Evolutionary conservation across 345 rosid genomes (phyloP).

Genomic region (Durio zibethinus): DNA sequence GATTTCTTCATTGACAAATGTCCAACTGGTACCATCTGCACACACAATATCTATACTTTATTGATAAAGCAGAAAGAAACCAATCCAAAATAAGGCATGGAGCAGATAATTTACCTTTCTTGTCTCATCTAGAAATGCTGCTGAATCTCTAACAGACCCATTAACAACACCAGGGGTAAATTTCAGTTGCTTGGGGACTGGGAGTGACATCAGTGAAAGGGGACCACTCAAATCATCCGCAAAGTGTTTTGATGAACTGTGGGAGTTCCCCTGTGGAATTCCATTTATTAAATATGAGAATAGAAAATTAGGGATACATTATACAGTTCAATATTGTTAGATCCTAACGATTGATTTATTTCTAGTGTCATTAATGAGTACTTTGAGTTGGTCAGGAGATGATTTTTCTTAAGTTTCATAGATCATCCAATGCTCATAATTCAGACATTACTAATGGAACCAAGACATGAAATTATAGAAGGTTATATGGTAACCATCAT

Average conservation of each 20-base stretch:
- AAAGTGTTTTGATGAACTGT: slow-evolving; percentile 43
- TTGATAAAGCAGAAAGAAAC: slow-evolving; percentile 7
- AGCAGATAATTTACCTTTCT: slow-evolving; percentile 42
- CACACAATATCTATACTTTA: slow-evolving; percentile 10
- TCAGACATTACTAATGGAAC: background rate
- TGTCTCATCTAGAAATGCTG: slow-evolving; percentile 49
- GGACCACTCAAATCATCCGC: slow-evolving; percentile 36
- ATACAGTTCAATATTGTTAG: background rate
- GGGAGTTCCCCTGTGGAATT: slow-evolving; percentile 41
- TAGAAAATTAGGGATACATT: background rate
- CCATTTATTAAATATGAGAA: slow-evolving; percentile 23
- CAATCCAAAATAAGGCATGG: background rate
- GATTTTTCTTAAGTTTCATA: background rate
- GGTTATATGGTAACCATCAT: background rate
- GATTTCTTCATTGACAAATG: slow-evolving; percentile 48
- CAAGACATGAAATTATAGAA: slow-evolving; percentile 5
- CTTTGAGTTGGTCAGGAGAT: background rate
- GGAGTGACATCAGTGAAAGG: slow-evolving; percentile 54
- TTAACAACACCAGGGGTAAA: slow-evolving; percentile 54
- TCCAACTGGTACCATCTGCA: slow-evolving; percentile 61
- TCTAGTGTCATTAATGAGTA: background rate
- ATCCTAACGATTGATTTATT: background rate
- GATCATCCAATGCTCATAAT: background rate
- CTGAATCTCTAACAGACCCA: slow-evolving; percentile 47
- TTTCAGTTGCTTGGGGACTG: slow-evolving; percentile 72